Percentiles rank a stretch among this genome's conserved stretches.
Evolutionary conservation across 2,329 filamentous ascomycete genomes (phyloP).

Genomic region (Aspergillus felis): DNA sequence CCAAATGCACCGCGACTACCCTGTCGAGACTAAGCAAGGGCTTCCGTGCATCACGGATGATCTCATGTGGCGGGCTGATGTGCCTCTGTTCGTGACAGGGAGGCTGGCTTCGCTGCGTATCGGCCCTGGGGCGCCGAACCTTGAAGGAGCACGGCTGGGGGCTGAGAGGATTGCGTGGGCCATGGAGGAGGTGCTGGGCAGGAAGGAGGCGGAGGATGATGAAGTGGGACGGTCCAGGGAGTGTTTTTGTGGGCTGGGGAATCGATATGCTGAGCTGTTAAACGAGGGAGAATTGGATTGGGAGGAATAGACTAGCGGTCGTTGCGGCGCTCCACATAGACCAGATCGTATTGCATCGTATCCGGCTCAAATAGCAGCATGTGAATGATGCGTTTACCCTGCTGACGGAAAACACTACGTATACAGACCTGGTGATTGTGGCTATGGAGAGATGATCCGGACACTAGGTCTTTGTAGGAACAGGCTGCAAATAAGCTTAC

Average conservation of each 20-base stretch:
- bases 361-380: too few relatives aligned
- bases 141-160: conserved; percentile 68
- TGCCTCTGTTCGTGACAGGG: conserved; percentile 70
- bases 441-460: neutral
- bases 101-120: conserved; percentile 64
- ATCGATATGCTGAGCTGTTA: conserved; percentile 33
- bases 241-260: conserved; percentile 40
- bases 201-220: conserved; percentile 12
- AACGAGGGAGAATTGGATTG: conserved; percentile 2
- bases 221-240: conserved; percentile 26
- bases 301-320: neutral
- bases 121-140: conserved; percentile 68
- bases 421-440: neutral
- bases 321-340: neutral
- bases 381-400: neutral
- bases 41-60: conserved; percentile 72
- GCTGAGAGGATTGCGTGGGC: conserved; percentile 72
- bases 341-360: too few relatives aligned
- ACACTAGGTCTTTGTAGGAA: neutral
- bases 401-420: neutral
- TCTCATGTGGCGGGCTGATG: conserved; percentile 68
- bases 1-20: conserved; percentile 56
- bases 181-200: conserved; percentile 56
- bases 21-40: conserved; percentile 60
- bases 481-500: too few relatives aligned